Evolutionary conservation across 805 yeast species (phyloP), one percentile per base, ranked within the genome.

Genomic region (Wickerhamiella azyma): DNA sequence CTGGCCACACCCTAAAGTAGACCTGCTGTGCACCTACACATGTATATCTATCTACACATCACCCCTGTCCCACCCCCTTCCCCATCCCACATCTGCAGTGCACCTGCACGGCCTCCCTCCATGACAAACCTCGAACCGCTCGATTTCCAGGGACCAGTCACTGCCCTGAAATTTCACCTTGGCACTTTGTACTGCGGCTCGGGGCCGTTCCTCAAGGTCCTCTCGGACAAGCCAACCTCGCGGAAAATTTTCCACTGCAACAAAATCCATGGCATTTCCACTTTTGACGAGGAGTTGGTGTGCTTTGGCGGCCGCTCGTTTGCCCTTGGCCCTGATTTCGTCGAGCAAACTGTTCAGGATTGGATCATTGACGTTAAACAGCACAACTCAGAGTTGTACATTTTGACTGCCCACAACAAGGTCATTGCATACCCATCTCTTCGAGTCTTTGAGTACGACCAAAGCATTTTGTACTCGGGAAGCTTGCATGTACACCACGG

Each of bases 391-490:
- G 57, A 65, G 6, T 57, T 78, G 2, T 75, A 66, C 53, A 56
- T 85, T 14, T 68, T 86, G 45, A 84, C 88, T 0, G 85, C 96
- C 2, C 96, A 88, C 59, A 88, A 89, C 56, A 69, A 71, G 28
- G 72, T 85, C 1, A 63, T 76, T 39, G 54, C 69, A 9, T 32
- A 18, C 24, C 19, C 29, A 16, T 9, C 10, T 21, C 24, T 18
- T 9, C 28, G 21, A 11, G n/a, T 10, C 26, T 19, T 2, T 2
- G 38, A 33, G 26, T 33, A 72, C 16, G 94, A 85, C 62, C 79
- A 81, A 52, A 82, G 94, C 1, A 81, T 89, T 39, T 67, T 92
- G 30, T 92, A 92, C 59, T 84, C 95, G 5, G 98, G 97, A 0
- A 70, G 84, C 1, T 73, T 89, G 33, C 69, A 71, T 0, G 53